phyloP scores from a whole-genome alignment of 2,329 filamentous ascomycete species.

The Xylariaceae sp. region DNA sequence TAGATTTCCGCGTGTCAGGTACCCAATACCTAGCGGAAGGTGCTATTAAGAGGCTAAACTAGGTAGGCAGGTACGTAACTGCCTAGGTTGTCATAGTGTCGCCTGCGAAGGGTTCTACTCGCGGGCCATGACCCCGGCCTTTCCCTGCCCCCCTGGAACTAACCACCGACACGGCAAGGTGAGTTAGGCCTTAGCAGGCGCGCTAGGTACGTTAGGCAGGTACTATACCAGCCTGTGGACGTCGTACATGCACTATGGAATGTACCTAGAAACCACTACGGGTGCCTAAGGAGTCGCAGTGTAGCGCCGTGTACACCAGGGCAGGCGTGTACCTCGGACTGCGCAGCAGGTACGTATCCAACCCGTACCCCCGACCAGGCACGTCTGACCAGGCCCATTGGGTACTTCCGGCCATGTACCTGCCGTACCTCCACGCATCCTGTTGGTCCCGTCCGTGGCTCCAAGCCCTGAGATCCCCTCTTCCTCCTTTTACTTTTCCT shows the following conservation, averaged over 20 bases:
- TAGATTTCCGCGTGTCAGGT: background rate
- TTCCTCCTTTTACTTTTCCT: constrained; percentile 9
- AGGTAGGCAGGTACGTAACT: background rate
- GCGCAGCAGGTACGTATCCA: no score
- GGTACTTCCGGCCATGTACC: background rate
- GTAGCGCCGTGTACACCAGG: background rate
- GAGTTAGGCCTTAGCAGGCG: background rate
- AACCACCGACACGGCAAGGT: background rate
- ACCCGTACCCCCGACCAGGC: no score
- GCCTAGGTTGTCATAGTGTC: background rate
- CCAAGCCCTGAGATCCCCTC: background rate
- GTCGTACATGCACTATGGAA: background rate
- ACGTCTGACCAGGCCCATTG: background rate
- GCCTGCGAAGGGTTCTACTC: background rate
- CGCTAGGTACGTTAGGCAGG: background rate
- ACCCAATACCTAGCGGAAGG: background rate
- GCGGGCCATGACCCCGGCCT: background rate
- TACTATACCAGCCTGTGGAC: background rate
- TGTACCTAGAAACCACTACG: background rate
- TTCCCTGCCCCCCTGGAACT: background rate
- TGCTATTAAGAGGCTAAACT: background rate
- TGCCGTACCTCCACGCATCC: background rate
- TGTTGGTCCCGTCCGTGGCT: background rate
- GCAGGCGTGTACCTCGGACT: background rate
- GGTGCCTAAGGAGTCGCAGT: background rate